These are phyloP conservation scores for Mallotus nudiflorus DNA, from an alignment of 345 rosid species.

Conservation along the genomic window DNA sequence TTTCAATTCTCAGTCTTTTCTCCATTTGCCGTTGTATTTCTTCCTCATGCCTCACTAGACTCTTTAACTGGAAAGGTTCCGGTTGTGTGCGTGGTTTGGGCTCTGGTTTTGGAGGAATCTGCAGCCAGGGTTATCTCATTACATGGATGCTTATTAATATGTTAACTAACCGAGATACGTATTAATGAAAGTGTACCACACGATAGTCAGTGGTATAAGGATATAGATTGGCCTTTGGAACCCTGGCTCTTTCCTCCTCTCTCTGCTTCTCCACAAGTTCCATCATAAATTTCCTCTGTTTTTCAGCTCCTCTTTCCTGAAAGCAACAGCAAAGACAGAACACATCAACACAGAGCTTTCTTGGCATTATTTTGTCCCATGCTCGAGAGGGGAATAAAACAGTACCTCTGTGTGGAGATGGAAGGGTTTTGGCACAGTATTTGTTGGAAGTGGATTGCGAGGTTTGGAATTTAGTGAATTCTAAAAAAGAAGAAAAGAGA, in stretches of 20 bases:
- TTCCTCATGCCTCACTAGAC: constrained; percentile 84
- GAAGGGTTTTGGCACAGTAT: constrained; percentile 84
- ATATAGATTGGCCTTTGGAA: constrained; percentile 85
- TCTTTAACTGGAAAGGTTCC: constrained; percentile 82
- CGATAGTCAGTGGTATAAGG: constrained; percentile 97
- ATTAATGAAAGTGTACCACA: constrained; percentile 51
- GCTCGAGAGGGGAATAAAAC: constrained; percentile 4
- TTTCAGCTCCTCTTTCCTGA: constrained; percentile 94
- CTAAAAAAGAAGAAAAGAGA: constrained; percentile 33
- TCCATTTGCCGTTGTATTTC: constrained; percentile 81
- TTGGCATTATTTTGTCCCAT: neutral
- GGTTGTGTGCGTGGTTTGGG: constrained; percentile 83
- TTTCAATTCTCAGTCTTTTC: constrained; percentile 67
- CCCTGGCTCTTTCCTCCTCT: constrained; percentile 74
- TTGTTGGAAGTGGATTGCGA: constrained; percentile 61
- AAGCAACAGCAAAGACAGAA: neutral
- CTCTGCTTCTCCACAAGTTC: constrained; percentile 58
- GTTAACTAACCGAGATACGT: neutral
- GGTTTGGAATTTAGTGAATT: constrained; percentile 79
- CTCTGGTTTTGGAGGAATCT: constrained; percentile 92
- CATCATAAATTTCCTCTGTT: constrained; percentile 61
- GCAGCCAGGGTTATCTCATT: constrained; percentile 12
- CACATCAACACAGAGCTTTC: neutral
- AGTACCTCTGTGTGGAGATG: constrained; percentile 84
- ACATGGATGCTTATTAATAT: neutral